Base-by-base conservation (phyloP, 805 yeast genomes). In the Blastobotrys muscicola region DNA sequence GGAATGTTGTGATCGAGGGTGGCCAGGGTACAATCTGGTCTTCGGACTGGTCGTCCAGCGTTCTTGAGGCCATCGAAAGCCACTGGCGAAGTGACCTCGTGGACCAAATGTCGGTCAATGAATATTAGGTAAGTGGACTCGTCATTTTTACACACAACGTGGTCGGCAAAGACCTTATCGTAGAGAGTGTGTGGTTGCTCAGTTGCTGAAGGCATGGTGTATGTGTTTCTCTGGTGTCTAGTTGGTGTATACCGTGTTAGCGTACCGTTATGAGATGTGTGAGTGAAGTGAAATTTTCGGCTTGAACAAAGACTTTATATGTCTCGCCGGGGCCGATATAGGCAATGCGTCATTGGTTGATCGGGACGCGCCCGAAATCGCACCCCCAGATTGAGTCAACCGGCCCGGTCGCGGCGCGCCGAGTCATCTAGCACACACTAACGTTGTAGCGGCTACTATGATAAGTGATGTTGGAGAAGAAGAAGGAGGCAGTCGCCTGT, bases 41-140 rank as follows among this genome's bases (percentile, higher is more conserved):
- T 79, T 72, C 98, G 82, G 43, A 92, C 95, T 46, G 65, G 63
- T 71, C 99, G 81, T 39, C 82, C 85, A 11, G 97, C 95, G 58
- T 79, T 82, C 50, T 72, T 75, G 56, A 92, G 75, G 41, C 98
- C 98, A 69, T 92, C 98, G 60, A 92, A 92, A 8, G 98, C 98
- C 67, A 92, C 98, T 31, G 99, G 98, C 26, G 97, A 90, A 1
- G 99, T 92, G 42, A 92, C 99, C 69, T 92, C 98, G 65, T 92
- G 98, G 41, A 92, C 95, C 54, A 92, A 72, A 66, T 92, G 98
- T 68, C 98, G 85, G 68, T 92, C 99, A 47, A 92, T 90, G 66
- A 85, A 92, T 48, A 92, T 67, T 50, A 92, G 72, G 29, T 35
- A 82, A 14, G 96, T 87, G 23, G 94, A 94, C 31, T 85, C 76